Base-by-base conservation (phyloP, 495 filamentous ascomycete species). In the Tuber melanosporum region DNA sequence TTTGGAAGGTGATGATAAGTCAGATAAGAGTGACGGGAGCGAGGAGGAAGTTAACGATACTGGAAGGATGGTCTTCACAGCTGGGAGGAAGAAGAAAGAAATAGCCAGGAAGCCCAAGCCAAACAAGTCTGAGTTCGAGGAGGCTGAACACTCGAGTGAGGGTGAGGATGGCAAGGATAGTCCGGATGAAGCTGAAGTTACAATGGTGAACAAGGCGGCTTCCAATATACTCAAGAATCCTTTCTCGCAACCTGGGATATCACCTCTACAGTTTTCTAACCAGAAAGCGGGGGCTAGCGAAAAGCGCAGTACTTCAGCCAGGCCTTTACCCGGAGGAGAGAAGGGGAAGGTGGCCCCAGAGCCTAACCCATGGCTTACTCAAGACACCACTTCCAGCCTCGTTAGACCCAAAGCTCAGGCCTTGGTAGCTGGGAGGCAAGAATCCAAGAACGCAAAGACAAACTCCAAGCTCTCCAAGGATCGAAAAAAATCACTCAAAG, bases 21-120 rank as follows among this genome's bases (percentile, higher is more conserved):
- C 84, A 83, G 73, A 82, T 26, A 73, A 76, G 42, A 87, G 87
- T 3, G 87, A 89, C 52, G 89, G 88, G 9, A 86, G 86, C 14
- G 84, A 89, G 69, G 87, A 87, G 22, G 88, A 88, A n/a, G 88
- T 87, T 39, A 88, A 89, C 26, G 84, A 86, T 32, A 78, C 39
- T 19, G 90, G 90, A n/a, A 90, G 93, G 79, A 88, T 91, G 75
- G 88, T 87, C 72, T 93, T 90, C 71, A 92, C 90, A 71, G 87
- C 86, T 62, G 81, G 82, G 43, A 66, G 14, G 26, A 82, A 79
- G 72, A 76, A 76, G 45, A 74, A 20, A 69, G 80, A 77, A 52
- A 74, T 57, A 45, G 80, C 57, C n/a, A 74, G 73, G 17, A 70
- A 70, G 39, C 10, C 72, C 3, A 74, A 72, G 73, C 70, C 49